Evolutionary conservation across 768 basidiomycete species (phyloP).

Genomic region (Rhodotorula taiwanensis): DNA sequence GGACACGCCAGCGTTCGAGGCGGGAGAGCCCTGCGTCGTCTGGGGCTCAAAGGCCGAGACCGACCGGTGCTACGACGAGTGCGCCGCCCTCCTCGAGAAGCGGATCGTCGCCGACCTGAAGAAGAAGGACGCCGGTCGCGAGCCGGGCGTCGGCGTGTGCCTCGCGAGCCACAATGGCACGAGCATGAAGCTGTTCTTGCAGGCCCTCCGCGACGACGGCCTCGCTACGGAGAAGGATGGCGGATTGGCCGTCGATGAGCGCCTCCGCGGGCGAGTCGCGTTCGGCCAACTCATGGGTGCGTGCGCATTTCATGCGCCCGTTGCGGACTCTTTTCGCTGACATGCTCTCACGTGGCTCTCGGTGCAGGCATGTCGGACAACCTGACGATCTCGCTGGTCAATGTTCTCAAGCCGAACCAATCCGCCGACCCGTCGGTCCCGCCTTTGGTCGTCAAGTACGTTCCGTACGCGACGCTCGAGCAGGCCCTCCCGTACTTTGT

Average conservation of each 20-base stretch:
- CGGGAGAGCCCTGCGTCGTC: conserved; percentile 33
- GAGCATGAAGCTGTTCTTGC: conserved; percentile 31
- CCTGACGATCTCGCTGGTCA: conserved; percentile 32
- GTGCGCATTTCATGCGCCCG: no score
- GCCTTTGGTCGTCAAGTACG: conserved; percentile 39
- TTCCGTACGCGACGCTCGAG: conserved; percentile 39
- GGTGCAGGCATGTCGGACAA: conserved; percentile 38
- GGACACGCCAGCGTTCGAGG: not conserved
- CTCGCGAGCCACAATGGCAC: conserved; percentile 41
- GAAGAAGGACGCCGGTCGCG: conserved; percentile 2
- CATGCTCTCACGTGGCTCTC: no score
- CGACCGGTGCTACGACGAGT: conserved; percentile 40
- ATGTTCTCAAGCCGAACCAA: conserved; percentile 13
- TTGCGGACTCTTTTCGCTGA: no score
- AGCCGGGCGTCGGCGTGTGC: conserved; percentile 31
- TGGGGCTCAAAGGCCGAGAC: conserved; percentile 41
- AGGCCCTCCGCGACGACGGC: conserved; percentile 24
- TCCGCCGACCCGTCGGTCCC: not conserved
- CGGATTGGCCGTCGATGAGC: conserved; percentile 32
- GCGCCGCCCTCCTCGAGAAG: conserved; percentile 33
- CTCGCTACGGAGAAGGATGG: conserved; percentile 28
- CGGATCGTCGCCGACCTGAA: conserved; percentile 28
- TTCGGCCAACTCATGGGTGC: conserved; percentile 41
- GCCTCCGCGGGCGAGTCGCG: conserved; percentile 36
- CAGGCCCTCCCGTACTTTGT: conserved; percentile 41